Percentiles rank a stretch among this genome's conserved stretches.
Evolutionary conservation across 2,329 filamentous ascomycete genomes (phyloP).

Genomic region (Rhexocercosporidium sp.): DNA sequence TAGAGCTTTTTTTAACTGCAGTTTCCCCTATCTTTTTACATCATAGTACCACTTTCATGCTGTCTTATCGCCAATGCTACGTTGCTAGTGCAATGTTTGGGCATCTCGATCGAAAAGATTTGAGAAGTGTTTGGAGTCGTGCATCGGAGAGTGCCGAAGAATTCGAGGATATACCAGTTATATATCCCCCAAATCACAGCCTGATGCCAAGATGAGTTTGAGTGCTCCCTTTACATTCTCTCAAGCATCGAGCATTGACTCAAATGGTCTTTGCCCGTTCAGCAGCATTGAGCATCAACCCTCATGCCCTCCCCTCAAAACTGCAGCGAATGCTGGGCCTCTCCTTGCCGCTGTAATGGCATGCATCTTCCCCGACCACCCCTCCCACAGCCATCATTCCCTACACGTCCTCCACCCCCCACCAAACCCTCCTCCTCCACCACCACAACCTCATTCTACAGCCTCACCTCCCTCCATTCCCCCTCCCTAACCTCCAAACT

Average conservation of each 20-base stretch:
- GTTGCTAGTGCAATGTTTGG: background rate
- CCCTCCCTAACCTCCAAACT: background rate
- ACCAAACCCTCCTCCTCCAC: background rate
- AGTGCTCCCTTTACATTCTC: too few species aligned
- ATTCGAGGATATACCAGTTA: background rate
- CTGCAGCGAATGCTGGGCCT: background rate
- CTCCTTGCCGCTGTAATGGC: background rate
- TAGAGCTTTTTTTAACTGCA: background rate
- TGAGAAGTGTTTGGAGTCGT: too few species aligned
- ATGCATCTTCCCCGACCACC: too few species aligned
- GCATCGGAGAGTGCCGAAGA: background rate
- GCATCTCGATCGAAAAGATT: background rate
- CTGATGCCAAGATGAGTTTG: background rate
- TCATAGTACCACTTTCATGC: background rate
- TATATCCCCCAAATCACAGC: background rate
- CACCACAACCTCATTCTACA: conserved; percentile 2
- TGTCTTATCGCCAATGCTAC: background rate
- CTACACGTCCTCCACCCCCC: background rate
- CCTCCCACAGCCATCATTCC: too few species aligned
- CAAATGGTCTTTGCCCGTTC: too few species aligned
- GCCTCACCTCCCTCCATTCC: background rate
- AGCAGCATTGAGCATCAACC: background rate
- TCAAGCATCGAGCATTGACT: too few species aligned
- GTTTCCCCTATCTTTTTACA: background rate
- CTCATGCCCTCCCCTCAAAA: background rate